phyloP scores from a whole-genome alignment of 305 asterid genomes.

The Coffea humblotiana region DNA sequence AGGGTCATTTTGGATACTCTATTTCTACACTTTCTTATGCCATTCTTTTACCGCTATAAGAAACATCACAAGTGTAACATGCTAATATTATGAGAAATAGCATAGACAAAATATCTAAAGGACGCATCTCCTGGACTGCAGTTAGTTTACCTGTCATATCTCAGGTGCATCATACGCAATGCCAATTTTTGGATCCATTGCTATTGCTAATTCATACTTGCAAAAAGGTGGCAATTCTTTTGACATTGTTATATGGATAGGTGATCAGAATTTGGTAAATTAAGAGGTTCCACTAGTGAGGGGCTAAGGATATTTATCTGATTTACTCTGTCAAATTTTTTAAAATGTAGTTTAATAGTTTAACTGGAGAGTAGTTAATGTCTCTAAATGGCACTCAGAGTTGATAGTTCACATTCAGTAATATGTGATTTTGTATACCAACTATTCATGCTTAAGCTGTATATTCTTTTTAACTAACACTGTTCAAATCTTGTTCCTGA shows the following conservation, averaged over 20 bases:
- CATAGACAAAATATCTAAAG: neutral
- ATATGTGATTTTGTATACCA: neutral
- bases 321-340: neutral
- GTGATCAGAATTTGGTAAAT: neutral
- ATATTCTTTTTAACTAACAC: constrained; percentile 5
- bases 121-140: neutral
- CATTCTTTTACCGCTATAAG: neutral
- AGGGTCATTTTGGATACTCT: neutral
- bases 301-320: neutral
- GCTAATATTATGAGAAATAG: neutral
- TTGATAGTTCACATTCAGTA: constrained; percentile 2
- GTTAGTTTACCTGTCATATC: neutral
- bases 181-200: neutral
- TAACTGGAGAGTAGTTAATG: neutral
- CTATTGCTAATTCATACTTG: neutral
- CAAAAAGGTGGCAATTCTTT: neutral
- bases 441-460: constrained; percentile 9
- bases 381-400: neutral
- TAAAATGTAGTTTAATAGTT: neutral
- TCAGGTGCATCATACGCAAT: neutral
- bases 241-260: neutral
- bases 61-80: neutral
- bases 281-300: neutral
- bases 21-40: neutral
- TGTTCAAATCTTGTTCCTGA: constrained; percentile 23